These are phyloP conservation scores for Entomortierella chlamydospora DNA, from an alignment of 192 early-diverging fungal species.

Conservation along the genomic window DNA sequence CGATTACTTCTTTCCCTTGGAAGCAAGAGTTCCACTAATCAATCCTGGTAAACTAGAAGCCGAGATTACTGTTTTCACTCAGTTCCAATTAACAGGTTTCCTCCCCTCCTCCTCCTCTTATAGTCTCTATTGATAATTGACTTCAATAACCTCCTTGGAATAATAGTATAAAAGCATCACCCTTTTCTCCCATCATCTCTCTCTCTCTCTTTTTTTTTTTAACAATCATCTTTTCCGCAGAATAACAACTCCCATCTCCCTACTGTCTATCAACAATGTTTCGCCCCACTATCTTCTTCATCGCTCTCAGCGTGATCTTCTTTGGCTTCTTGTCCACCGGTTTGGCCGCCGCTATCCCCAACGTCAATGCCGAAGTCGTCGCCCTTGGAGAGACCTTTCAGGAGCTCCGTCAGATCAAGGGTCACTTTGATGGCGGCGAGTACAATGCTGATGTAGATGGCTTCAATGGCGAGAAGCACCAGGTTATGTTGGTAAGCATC, in stretches of 20 bases:
- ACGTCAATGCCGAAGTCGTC: conserved; percentile 3
- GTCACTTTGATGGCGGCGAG: conserved; percentile 43
- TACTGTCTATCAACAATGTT: conserved; percentile 4
- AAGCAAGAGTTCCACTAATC: too few relatives aligned
- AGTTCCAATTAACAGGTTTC: too few relatives aligned
- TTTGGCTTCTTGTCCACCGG: conserved; percentile 6
- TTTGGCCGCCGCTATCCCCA: conserved; percentile 5
- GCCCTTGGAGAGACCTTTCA: conserved; percentile 39
- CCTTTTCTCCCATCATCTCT: too few relatives aligned
- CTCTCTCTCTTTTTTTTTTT: background rate
- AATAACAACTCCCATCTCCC: background rate
- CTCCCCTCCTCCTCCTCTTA: too few relatives aligned
- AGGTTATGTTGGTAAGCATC: conserved; percentile 38
- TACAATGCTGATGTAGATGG: conserved; percentile 34
- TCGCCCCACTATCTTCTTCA: conserved; percentile 11
- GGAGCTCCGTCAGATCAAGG: conserved; percentile 36
- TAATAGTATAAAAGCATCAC: conserved; percentile 1
- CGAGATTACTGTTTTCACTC: too few relatives aligned
- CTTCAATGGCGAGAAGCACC: conserved; percentile 46
- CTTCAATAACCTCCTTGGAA: too few relatives aligned
- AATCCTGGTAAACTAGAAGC: too few relatives aligned
- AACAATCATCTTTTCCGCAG: background rate
- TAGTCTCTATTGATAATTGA: too few relatives aligned
- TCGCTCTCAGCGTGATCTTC: conserved; percentile 18
- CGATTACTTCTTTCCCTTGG: too few relatives aligned